phyloP scores from a whole-genome alignment of 78 protist genomes.

The Dictyostelium brefeldianum region DNA sequence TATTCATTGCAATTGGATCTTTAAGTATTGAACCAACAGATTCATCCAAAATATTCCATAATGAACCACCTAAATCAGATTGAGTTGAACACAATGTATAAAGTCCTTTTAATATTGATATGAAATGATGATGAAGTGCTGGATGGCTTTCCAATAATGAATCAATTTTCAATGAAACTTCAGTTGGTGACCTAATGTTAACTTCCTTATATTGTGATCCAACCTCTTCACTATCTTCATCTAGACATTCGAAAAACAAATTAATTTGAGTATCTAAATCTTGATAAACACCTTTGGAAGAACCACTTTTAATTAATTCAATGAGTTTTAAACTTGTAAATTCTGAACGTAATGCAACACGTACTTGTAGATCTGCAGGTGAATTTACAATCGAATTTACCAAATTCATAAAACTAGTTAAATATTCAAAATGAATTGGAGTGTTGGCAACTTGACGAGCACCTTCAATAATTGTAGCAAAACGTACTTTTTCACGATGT shows the following conservation, averaged over 20 bases:
- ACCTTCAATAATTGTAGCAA: constrained; percentile 51
- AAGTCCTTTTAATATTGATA: constrained; percentile 34
- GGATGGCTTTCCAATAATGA: constrained; percentile 4
- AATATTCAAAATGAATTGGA: constrained; percentile 45
- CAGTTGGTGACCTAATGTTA: constrained; percentile 63
- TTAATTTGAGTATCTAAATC: constrained; percentile 66
- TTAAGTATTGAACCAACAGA: constrained; percentile 22
- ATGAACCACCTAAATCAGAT: constrained; percentile 58
- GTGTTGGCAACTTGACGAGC: constrained; percentile 24
- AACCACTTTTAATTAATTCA: constrained; percentile 24
- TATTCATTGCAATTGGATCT: constrained; percentile 26
- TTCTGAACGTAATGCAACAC: constrained; percentile 62
- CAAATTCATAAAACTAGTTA: constrained; percentile 60
- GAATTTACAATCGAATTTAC: constrained; percentile 68
- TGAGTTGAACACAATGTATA: constrained; percentile 64
- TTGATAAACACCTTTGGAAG: constrained; percentile 17
- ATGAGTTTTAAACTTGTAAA: constrained; percentile 48
- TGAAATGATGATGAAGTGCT: constrained; percentile 69
- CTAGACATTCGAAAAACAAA: constrained; percentile 53
- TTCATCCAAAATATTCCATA: constrained; percentile 59
- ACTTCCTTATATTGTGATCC: constrained; percentile 68
- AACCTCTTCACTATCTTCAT: constrained; percentile 55
- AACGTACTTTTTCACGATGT: constrained; percentile 50
- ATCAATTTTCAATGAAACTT: constrained; percentile 43
- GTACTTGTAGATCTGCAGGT: constrained; percentile 60